Evolutionary conservation across 495 filamentous ascomycete species (phyloP).

Genomic region (Talaromyces trachyspermus): DNA sequence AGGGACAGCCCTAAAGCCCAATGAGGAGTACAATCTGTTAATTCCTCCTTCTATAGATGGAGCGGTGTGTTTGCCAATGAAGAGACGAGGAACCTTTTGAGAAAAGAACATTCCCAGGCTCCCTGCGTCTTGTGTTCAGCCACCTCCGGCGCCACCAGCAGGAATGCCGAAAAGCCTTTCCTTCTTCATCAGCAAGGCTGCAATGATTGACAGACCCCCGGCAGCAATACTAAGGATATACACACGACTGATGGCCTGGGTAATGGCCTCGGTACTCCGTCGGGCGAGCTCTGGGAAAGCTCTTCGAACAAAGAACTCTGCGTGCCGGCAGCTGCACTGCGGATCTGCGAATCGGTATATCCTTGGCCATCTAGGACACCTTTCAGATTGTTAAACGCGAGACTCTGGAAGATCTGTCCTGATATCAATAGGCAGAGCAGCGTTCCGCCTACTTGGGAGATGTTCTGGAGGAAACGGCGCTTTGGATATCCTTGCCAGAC

Average conservation of each 20-base stretch:
- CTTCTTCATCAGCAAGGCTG: conserved; percentile 13
- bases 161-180: conserved; percentile 19
- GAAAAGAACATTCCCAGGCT: too few species aligned
- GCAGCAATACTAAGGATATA: conserved; percentile 18
- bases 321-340: conserved; percentile 7
- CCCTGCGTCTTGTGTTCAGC: too few species aligned
- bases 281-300: background rate
- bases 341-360: too few species aligned
- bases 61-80: too few species aligned
- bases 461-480: background rate
- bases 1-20: too few species aligned
- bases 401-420: conserved; percentile 1
- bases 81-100: too few species aligned
- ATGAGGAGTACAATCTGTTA: too few species aligned
- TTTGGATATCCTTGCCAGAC: background rate
- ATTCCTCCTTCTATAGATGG: too few species aligned
- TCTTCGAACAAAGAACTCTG: conserved; percentile 10
- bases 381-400: background rate
- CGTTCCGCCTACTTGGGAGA: background rate
- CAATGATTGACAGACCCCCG: conserved; percentile 9
- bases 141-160: too few species aligned
- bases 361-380: background rate
- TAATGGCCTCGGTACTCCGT: conserved; percentile 11
- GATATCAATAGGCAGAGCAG: background rate
- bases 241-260: conserved; percentile 15